Conservation (phyloP, 2,329 filamentous ascomycete genomes). For the Aspergillus sp. region DNA sequence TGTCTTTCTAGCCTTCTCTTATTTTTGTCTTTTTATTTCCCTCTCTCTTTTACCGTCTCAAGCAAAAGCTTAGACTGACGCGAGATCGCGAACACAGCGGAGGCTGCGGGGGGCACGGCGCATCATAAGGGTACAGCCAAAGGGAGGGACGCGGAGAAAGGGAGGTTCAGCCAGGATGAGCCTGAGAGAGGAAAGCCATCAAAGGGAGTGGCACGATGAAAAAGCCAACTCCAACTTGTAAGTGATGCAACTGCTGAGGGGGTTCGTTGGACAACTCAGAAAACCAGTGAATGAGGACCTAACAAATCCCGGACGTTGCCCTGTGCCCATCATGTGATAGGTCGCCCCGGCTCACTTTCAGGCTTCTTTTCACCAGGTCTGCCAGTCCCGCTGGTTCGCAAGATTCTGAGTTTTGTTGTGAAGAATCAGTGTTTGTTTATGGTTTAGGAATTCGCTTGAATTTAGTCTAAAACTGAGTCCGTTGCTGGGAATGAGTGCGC, state of each 20-base stretch:
- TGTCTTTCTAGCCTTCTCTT: neutral
- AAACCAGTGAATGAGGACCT: constrained; percentile 13
- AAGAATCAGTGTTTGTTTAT: neutral
- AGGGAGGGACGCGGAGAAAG: constrained; percentile 21
- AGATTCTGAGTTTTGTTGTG: neutral
- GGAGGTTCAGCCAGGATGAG: constrained; percentile 26
- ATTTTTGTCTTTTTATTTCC: neutral
- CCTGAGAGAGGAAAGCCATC: constrained; percentile 29
- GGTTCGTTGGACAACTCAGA: constrained; percentile 24
- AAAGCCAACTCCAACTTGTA: neutral
- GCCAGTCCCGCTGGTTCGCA: neutral
- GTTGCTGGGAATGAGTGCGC: neutral
- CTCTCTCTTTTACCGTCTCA: constrained; percentile 3
- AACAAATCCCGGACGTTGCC: constrained; percentile 20
- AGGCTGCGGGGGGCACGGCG: constrained; percentile 27
- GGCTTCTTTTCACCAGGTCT: neutral
- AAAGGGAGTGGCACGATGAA: constrained; percentile 21
- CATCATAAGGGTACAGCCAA: constrained; percentile 33
- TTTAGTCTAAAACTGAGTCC: neutral
- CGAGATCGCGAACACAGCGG: constrained; percentile 30
- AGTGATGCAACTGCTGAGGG: constrained; percentile 12
- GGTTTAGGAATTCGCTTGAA: neutral
- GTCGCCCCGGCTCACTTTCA: constrained; percentile 12
- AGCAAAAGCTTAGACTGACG: constrained; percentile 24
- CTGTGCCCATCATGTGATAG: constrained; percentile 26